These are phyloP conservation scores for Penicillium sp. DNA, from an alignment of 2,329 filamentous ascomycete species.

Conservation along the genomic window DNA sequence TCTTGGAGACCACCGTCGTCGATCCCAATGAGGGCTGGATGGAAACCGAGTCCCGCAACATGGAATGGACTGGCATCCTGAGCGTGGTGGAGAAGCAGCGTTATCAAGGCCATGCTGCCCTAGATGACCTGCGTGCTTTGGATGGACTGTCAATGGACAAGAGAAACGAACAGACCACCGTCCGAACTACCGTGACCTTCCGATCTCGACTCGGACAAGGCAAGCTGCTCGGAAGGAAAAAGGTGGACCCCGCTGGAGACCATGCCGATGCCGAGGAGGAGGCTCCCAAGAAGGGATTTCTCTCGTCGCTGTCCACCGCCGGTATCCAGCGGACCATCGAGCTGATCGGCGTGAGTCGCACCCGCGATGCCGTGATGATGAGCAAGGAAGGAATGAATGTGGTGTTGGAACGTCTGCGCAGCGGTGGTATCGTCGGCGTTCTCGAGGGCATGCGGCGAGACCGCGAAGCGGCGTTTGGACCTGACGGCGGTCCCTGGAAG, in stretches of 20 bases:
- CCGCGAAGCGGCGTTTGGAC: slow-evolving; percentile 45
- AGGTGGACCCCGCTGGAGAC: slow-evolving; percentile 36
- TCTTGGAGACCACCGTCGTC: slow-evolving; percentile 61
- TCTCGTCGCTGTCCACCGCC: slow-evolving; percentile 58
- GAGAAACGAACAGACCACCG: slow-evolving; percentile 51
- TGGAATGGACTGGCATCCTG: slow-evolving; percentile 65
- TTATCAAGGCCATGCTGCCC: slow-evolving; percentile 49
- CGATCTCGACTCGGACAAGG: slow-evolving; percentile 60
- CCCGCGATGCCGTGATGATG: slow-evolving; percentile 59
- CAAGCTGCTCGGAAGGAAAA: slow-evolving; percentile 47
- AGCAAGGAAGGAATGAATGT: slow-evolving; percentile 66
- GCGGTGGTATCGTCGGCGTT: slow-evolving; percentile 66
- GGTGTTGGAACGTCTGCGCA: slow-evolving; percentile 61
- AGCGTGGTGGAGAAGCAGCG: slow-evolving; percentile 61
- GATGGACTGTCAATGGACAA: slow-evolving; percentile 38
- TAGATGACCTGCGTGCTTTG: slow-evolving; percentile 21
- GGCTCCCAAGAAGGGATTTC: slow-evolving; percentile 54
- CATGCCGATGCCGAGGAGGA: slow-evolving; percentile 50
- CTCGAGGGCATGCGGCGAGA: slow-evolving; percentile 68
- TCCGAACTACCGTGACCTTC: slow-evolving; percentile 61
- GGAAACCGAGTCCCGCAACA: slow-evolving; percentile 62
- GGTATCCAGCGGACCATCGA: slow-evolving; percentile 64
- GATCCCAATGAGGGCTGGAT: slow-evolving; percentile 64
- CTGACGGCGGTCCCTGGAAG: slow-evolving; percentile 44
- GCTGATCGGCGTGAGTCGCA: slow-evolving; percentile 59